A percentile compares a stretch with the other conserved stretches of the same genome.
These are phyloP conservation scores for Monilinia vaccinii-corymbosi DNA, from an alignment of 2,329 filamentous ascomycete species.

Conservation along the genomic window DNA sequence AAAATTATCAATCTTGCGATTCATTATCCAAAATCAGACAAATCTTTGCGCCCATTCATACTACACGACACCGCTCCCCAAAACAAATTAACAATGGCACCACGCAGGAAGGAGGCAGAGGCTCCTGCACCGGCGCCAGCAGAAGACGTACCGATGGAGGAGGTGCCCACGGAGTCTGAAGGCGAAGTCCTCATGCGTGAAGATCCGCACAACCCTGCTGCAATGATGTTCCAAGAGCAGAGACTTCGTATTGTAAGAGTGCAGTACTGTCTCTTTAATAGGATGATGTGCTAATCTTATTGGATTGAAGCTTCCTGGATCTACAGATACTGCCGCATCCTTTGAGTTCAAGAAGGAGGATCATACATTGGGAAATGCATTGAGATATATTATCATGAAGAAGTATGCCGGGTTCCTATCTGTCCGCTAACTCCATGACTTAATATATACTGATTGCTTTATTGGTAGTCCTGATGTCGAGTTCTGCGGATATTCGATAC, in stretches of 20 bases:
- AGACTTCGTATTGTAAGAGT: conserved; percentile 25
- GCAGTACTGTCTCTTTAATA: background rate
- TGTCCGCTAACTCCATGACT: background rate
- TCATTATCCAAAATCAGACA: background rate
- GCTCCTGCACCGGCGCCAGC: conserved; percentile 10
- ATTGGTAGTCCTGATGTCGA: conserved; percentile 75
- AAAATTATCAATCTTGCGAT: conserved; percentile 2
- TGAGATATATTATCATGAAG: conserved; percentile 96
- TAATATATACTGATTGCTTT: conserved; percentile 11
- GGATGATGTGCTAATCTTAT: background rate
- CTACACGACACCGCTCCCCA: background rate
- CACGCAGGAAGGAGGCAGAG: conserved; percentile 19
- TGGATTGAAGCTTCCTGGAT: background rate
- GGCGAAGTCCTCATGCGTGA: conserved; percentile 5
- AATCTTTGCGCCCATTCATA: conserved; percentile 8
- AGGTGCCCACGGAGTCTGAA: conserved; percentile 14
- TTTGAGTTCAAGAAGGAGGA: conserved; percentile 93
- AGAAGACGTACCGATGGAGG: conserved; percentile 25
- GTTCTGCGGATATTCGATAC: conserved; percentile 96
- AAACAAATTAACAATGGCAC: conserved; percentile 15
- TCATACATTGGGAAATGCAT: conserved; percentile 88
- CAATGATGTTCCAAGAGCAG: conserved; percentile 18
- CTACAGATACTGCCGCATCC: conserved; percentile 68
- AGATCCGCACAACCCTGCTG: conserved; percentile 15
- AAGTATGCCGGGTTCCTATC: conserved; percentile 53